Evolutionary conservation across 805 yeast species (phyloP).

Genomic region (Cyberlindnera galapagoensis): DNA sequence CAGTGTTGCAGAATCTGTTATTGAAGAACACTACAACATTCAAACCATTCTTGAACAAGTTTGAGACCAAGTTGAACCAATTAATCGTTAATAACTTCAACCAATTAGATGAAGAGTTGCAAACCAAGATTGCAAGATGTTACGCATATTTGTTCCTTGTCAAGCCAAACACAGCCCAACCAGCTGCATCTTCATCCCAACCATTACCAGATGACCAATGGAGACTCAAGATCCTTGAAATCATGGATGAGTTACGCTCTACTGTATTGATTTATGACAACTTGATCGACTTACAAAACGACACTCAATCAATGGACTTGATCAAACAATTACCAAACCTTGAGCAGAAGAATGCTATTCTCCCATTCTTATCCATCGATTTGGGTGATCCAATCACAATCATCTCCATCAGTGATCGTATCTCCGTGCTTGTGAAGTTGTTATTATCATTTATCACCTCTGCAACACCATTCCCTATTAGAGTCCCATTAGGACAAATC

Average conservation of each 20-base stretch:
- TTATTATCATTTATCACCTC: constrained; percentile 40
- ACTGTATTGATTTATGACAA: constrained; percentile 51
- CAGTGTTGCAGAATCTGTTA: constrained; percentile 38
- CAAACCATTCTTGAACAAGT: constrained; percentile 68
- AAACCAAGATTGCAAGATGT: constrained; percentile 37
- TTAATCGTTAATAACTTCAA: constrained; percentile 31
- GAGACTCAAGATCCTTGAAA: constrained; percentile 39
- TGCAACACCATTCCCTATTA: constrained; percentile 48
- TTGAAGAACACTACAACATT: constrained; percentile 68
- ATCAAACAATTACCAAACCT: constrained; percentile 35
- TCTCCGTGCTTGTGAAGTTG: constrained; percentile 39
- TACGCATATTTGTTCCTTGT: constrained; percentile 51
- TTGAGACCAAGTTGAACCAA: constrained; percentile 37
- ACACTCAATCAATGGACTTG: constrained; percentile 38
- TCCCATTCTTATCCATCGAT: constrained; percentile 52
- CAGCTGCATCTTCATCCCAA: constrained; percentile 25
- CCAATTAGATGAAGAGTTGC: constrained; percentile 34
- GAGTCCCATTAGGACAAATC: constrained; percentile 58
- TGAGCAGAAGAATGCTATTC: constrained; percentile 25
- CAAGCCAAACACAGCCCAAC: constrained; percentile 30
- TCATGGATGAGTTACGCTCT: constrained; percentile 49
- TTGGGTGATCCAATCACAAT: constrained; percentile 48
- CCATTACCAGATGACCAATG: constrained; percentile 36
- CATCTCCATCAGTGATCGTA: constrained; percentile 43
- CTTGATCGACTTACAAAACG: constrained; percentile 51